Conservation (phyloP, 352 stramenopile genomes). For the Elongisporangium senticosum region DNA sequence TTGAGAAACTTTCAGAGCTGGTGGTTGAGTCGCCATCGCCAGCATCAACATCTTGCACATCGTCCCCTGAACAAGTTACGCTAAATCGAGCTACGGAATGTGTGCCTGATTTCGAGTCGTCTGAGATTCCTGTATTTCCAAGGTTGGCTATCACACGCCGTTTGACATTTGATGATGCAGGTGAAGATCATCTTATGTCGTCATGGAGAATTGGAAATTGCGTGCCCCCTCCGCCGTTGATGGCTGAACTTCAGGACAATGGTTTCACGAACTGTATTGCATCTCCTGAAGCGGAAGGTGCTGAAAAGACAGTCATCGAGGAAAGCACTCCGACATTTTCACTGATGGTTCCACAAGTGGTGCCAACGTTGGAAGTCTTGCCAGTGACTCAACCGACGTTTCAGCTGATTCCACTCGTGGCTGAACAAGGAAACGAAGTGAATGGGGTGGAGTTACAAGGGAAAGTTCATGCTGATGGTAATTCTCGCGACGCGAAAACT, state of each 20-base stretch:
- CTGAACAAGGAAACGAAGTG: neutral
- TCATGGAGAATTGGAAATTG: conserved; percentile 14
- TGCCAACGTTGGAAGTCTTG: neutral
- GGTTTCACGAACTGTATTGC: neutral
- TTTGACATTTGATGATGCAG: conserved; percentile 35
- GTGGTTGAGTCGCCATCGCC: conserved; percentile 17
- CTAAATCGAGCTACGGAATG: neutral
- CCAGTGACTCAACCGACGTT: neutral
- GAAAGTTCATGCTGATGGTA: neutral
- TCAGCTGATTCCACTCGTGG: neutral
- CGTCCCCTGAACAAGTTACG: conserved; percentile 10
- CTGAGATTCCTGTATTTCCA: conserved; percentile 11
- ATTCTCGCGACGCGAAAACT: neutral
- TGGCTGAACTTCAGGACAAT: neutral
- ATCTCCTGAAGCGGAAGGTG: neutral
- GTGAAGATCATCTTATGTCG: neutral
- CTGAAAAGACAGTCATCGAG: neutral
- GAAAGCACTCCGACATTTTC: neutral
- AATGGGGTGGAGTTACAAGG: neutral
- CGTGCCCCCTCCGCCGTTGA: conserved; percentile 18
- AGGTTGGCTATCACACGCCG: conserved; percentile 28
- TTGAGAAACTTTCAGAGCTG: conserved; percentile 27
- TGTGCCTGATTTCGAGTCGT: neutral
- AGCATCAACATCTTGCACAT: conserved; percentile 11
- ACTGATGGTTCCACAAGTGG: neutral